These are phyloP conservation scores for Xylariales sp. DNA, from an alignment of 2,329 filamentous ascomycete genomes.

Conservation along the genomic window DNA sequence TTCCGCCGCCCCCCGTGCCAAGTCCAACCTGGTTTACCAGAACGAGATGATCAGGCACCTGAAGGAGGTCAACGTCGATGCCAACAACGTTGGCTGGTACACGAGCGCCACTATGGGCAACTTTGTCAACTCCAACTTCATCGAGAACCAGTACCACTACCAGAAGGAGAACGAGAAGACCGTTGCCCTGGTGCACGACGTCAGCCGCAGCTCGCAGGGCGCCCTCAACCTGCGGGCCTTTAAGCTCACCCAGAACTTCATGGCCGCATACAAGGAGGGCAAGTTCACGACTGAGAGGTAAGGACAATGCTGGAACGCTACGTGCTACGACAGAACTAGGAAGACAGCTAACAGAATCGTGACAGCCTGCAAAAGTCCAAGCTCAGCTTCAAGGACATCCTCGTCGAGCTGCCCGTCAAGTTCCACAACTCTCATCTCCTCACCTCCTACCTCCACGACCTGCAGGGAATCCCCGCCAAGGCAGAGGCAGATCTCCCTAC, in stretches of 20 bases:
- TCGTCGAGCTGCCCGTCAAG: conserved; percentile 82
- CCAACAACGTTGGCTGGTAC: conserved; percentile 98
- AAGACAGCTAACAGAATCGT: no score
- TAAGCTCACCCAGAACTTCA: conserved; percentile 81
- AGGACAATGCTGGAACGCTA: no score
- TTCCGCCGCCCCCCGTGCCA: conserved; percentile 84
- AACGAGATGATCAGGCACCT: conserved; percentile 96
- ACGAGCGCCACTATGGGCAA: conserved; percentile 98
- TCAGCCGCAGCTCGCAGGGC: conserved; percentile 91
- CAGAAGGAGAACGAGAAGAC: conserved; percentile 91
- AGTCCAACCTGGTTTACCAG: conserved; percentile 84
- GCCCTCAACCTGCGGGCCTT: conserved; percentile 87
- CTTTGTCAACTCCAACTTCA: conserved; percentile 89
- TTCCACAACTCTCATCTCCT: conserved; percentile 98
- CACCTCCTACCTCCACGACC: conserved; percentile 90
- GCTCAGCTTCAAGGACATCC: conserved; percentile 88
- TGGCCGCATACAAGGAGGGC: conserved; percentile 89
- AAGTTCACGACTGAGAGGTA: conserved; percentile 97
- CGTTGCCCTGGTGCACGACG: conserved; percentile 88
- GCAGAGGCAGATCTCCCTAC: conserved; percentile 70
- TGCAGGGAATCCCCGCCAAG: conserved; percentile 63
- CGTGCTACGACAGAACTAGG: no score
- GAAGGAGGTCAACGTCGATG: conserved; percentile 96
- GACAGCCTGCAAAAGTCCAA: conserved; percentile 87
- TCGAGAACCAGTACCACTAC: conserved; percentile 98